Percentiles rank a stretch among this genome's conserved stretches.
These are phyloP conservation scores for Clarireedia hainanense DNA, from an alignment of 2,329 filamentous ascomycete genomes.

Conservation along the genomic window DNA sequence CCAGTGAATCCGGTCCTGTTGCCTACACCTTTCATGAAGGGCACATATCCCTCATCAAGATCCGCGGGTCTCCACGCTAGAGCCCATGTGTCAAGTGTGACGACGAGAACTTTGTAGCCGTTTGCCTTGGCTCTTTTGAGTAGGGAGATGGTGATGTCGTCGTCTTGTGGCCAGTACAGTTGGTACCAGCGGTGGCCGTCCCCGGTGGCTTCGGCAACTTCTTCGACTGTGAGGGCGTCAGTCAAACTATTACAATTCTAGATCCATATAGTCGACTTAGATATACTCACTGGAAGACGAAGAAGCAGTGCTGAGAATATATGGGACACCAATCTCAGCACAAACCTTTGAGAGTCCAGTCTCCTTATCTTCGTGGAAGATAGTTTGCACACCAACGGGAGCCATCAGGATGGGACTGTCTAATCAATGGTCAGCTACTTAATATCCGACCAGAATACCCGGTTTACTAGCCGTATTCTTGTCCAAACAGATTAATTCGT, in stretches of 20 bases:
- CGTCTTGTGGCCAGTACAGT: conserved; percentile 63
- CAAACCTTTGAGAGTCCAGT: conserved; percentile 56
- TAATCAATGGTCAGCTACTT: background rate
- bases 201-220: conserved; percentile 52
- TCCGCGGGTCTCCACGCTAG: conserved; percentile 63
- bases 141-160: conserved; percentile 58
- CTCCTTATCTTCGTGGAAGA: conserved; percentile 60
- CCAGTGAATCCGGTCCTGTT: conserved; percentile 51
- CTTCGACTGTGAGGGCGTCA: conserved; percentile 45
- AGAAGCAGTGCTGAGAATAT: conserved; percentile 59
- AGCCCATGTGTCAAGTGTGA: conserved; percentile 65
- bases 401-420: conserved; percentile 50
- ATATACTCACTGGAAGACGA: conserved; percentile 14
- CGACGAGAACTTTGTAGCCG: conserved; percentile 59
- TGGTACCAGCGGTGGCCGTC: conserved; percentile 59
- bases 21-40: conserved; percentile 52
- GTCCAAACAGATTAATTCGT: conserved; percentile 42
- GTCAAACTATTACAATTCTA: background rate
- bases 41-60: conserved; percentile 53
- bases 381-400: conserved; percentile 60
- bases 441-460: no score
- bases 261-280: no score
- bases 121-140: conserved; percentile 51
- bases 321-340: conserved; percentile 52
- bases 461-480: conserved; percentile 33